Conservation (phyloP, 331 rosid genomes). For the Erythrophleum ivorense region DNA sequence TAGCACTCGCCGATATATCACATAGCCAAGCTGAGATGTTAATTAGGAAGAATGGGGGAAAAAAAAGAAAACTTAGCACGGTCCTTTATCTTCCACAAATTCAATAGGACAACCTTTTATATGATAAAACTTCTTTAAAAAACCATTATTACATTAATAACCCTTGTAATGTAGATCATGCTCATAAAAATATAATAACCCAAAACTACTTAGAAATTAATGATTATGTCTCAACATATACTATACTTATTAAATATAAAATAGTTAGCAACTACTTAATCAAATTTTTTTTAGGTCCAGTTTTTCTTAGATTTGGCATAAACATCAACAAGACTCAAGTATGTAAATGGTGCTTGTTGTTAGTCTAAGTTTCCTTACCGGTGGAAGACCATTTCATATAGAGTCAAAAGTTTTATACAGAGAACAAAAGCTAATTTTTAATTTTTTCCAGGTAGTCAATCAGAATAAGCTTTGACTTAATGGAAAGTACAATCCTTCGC, state of each 20-base stretch:
- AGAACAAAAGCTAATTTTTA: not conserved
- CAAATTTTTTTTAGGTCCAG: not conserved
- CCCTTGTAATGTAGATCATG: not conserved
- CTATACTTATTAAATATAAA: not conserved
- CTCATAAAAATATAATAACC: not conserved
- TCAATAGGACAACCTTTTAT: not conserved
- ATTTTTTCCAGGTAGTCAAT: not conserved
- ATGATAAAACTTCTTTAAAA: too few relatives aligned
- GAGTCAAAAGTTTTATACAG: not conserved
- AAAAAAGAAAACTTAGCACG: not conserved
- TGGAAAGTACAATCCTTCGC: too few relatives aligned
- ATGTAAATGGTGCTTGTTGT: not conserved
- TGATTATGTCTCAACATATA: not conserved
- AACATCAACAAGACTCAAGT: not conserved
- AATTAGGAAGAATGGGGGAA: constrained; percentile 1
- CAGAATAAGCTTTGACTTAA: not conserved
- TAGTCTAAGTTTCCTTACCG: not conserved
- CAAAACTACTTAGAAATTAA: not conserved
- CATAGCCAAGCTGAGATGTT: constrained; percentile 66
- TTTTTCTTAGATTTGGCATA: not conserved
- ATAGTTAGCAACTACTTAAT: not conserved
- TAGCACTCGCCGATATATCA: constrained; percentile 75
- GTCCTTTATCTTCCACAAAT: not conserved
- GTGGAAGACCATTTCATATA: not conserved
- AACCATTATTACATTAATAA: not conserved